phyloP scores from a whole-genome alignment of 2,329 filamentous ascomycete species.

The Alternaria sp. region DNA sequence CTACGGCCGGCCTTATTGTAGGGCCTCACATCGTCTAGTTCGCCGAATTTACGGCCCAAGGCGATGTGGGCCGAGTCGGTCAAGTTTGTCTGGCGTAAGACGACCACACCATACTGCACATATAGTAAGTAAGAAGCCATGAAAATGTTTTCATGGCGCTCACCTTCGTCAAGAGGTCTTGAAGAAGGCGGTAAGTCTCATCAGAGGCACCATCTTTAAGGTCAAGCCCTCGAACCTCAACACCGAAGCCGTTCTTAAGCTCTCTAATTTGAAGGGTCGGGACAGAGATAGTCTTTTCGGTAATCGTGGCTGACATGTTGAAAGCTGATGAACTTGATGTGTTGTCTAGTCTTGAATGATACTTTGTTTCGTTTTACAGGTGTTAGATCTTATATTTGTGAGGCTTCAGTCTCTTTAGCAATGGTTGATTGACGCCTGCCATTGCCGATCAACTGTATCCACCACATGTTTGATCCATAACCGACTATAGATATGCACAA shows the following conservation, averaged over 20 bases:
- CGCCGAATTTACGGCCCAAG: constrained; percentile 62
- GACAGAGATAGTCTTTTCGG: neutral
- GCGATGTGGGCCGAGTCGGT: constrained; percentile 62
- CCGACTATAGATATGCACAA: neutral
- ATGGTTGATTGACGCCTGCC: neutral
- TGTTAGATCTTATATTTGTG: neutral
- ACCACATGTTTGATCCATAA: neutral
- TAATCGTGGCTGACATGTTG: neutral
- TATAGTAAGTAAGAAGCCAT: neutral
- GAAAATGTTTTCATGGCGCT: neutral
- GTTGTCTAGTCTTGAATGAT: neutral
- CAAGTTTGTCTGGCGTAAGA: constrained; percentile 63
- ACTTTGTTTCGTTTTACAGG: neutral
- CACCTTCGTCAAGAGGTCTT: neutral
- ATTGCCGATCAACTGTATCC: neutral
- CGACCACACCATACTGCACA: constrained; percentile 59
- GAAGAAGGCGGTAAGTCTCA: neutral
- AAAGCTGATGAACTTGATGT: neutral
- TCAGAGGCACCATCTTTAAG: neutral
- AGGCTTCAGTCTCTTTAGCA: neutral
- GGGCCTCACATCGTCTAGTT: constrained; percentile 51
- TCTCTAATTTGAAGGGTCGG: neutral
- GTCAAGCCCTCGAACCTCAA: neutral
- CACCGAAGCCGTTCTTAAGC: neutral
- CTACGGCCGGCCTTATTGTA: constrained; percentile 59